Evolutionary conservation across 1,139 yeast species (phyloP), one percentile per base, ranked within the genome.

Genomic region (Hyphopichia fennica): DNA sequence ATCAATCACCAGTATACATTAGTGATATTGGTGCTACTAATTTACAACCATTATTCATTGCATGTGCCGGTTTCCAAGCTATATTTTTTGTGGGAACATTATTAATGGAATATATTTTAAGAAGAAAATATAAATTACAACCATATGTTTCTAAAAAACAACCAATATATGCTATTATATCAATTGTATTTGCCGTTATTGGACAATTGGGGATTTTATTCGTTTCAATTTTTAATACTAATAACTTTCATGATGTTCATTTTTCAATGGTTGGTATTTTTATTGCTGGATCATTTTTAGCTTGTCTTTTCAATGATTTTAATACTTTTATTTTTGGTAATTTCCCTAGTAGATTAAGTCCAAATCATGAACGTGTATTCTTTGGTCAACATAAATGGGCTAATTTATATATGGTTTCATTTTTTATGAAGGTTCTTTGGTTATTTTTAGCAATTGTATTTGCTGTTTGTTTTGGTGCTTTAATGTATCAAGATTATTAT

Each of bases 11-110:
- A 34, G 82, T 86, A 6, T 90, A 85, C 63, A 79, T 91, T 39
- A 86, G 96, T 10, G 89, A 89, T 57, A 76, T 89, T 42, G 96
- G 91, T 6, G 96, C 96, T 13, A 86, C 95, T 1, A 82, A 82
- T 54, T 68, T 88, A 41, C 87, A 88, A 57, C 95, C 96, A 1
- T 65, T 89, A 17, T 90, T 90, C 63, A 88, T 90, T 36, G 68
- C 87, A n/a, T 83, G 95, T 57, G 71, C 87, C 2, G 88, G 84
- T 0, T 76, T 83, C 60, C 96, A 88, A 65, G 96, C 90, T 16
- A 69, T 87, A 14, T 82, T 87, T 54, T 87, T 81, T 54, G 82
- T 82, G 33, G 75, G 88, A n/a, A 76, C 91, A 1, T 64, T 83
- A 37, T 58, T 71, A n/a, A 68, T 81, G 58, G 91, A 84, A 53